Percentiles rank a stretch among this genome's conserved stretches.
These are phyloP conservation scores for Cornus kousa DNA, from an alignment of 148 eudicot genomes.

Conservation along the genomic window DNA sequence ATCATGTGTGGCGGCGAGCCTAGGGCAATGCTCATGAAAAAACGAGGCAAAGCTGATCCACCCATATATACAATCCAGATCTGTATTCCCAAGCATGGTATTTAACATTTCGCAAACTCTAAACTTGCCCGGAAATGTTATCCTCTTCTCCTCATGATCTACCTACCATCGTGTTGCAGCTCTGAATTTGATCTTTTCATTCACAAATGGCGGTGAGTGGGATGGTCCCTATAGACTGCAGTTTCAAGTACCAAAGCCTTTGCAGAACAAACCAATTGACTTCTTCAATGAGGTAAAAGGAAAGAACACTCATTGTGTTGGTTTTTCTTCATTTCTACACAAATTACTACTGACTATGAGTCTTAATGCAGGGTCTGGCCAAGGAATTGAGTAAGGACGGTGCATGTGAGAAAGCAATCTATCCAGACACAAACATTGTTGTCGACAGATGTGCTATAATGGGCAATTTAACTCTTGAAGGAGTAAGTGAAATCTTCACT, in stretches of 20 bases:
- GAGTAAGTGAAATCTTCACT: slow-evolving; percentile 48
- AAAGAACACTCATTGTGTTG: background rate
- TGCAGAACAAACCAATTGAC: slow-evolving; percentile 54
- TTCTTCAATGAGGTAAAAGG: slow-evolving; percentile 65
- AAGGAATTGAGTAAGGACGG: slow-evolving; percentile 84
- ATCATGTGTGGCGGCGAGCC: slow-evolving; percentile 99
- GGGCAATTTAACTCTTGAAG: slow-evolving; percentile 66
- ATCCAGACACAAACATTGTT: slow-evolving; percentile 67
- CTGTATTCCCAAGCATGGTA: slow-evolving; percentile 90
- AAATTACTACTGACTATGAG: background rate
- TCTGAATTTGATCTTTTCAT: slow-evolving; percentile 75
- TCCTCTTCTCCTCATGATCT: background rate
- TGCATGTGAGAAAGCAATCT: slow-evolving; percentile 85
- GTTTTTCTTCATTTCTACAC: background rate
- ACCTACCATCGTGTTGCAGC: slow-evolving; percentile 39
- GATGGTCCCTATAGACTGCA: slow-evolving; percentile 92
- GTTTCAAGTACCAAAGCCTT: slow-evolving; percentile 76
- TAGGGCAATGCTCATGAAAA: slow-evolving; percentile 73
- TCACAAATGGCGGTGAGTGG: slow-evolving; percentile 88
- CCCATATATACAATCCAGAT: slow-evolving; percentile 81
- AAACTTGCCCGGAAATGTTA: background rate
- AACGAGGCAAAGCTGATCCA: slow-evolving; percentile 77
- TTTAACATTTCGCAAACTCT: slow-evolving; percentile 4
- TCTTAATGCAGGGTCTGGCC: slow-evolving; percentile 62
- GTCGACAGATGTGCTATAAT: slow-evolving; percentile 65